Conservation (phyloP, 495 filamentous ascomycete genomes). For the Lepraria neglecta region DNA sequence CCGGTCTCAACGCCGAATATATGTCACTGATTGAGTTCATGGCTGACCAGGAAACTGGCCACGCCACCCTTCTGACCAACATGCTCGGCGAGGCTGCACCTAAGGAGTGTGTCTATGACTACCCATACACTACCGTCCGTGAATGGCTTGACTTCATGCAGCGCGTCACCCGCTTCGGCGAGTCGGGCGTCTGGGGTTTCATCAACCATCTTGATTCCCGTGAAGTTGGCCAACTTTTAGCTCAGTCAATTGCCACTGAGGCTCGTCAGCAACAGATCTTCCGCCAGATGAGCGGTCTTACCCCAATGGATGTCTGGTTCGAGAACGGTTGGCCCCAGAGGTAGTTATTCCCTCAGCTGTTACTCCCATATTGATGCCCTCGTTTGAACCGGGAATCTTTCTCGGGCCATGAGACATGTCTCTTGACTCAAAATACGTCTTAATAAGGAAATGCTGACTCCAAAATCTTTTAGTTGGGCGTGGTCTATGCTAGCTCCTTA, state of each 20-base stretch:
- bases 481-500: conserved; percentile 83
- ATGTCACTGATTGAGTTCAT: conserved; percentile 72
- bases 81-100: conserved; percentile 73
- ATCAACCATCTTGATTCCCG: conserved; percentile 73
- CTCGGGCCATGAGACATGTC: too few species aligned
- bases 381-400: too few species aligned
- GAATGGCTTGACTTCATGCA: conserved; percentile 86
- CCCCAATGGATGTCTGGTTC: conserved; percentile 84
- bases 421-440: too few species aligned
- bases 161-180: conserved; percentile 75
- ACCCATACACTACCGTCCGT: conserved; percentile 67
- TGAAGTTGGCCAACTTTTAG: conserved; percentile 63
- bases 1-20: conserved; percentile 62
- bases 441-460: neutral
- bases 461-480: conserved; percentile 41
- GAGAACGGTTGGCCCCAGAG: conserved; percentile 52
- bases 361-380: too few species aligned
- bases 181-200: conserved; percentile 80
- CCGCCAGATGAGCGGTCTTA: conserved; percentile 77
- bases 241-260: conserved; percentile 76
- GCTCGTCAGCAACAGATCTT: conserved; percentile 85
- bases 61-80: conserved; percentile 72
- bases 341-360: too few species aligned
- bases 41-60: conserved; percentile 79
- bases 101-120: conserved; percentile 72